phyloP scores from a whole-genome alignment of 768 basidiomycete species.

The Trametes cingulata region DNA sequence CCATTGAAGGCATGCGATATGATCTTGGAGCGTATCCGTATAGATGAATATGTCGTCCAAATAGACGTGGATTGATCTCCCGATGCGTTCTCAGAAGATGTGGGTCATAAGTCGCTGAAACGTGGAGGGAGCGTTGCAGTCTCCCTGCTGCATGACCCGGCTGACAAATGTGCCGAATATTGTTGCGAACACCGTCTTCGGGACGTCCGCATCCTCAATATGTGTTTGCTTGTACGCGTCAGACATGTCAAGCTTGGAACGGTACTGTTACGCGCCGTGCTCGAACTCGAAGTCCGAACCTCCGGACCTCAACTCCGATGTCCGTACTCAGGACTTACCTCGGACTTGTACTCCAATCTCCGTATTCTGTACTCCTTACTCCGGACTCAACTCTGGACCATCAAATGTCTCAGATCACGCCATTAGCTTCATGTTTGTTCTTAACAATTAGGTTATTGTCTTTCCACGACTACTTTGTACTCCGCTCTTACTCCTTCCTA shows the following conservation, averaged over 20 bases:
- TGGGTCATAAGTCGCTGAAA: constrained; percentile 47
- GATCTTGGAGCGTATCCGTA: constrained; percentile 39
- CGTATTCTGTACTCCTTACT: too few species aligned
- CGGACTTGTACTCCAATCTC: too few species aligned
- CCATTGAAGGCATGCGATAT: constrained; percentile 35
- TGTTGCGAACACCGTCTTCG: constrained; percentile 38
- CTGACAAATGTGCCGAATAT: constrained; percentile 39
- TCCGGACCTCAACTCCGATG: too few species aligned
- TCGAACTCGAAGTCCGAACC: too few species aligned
- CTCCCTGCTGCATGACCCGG: constrained; percentile 44
- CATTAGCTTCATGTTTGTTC: too few species aligned
- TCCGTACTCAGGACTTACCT: too few species aligned
- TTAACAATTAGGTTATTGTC: too few species aligned
- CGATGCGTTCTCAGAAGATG: constrained; percentile 42
- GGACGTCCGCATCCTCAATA: constrained; percentile 32
- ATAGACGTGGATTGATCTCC: constrained; percentile 43
- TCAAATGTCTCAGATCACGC: too few species aligned
- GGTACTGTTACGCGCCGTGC: too few species aligned
- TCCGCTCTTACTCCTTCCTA: too few species aligned
- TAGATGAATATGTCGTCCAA: constrained; percentile 47
- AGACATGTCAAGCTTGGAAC: constrained; percentile 43
- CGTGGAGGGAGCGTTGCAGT: constrained; percentile 47
- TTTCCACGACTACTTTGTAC: too few species aligned
- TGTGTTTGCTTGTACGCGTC: constrained; percentile 47
- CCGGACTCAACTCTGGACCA: too few species aligned